Evolutionary conservation across 208 protist species (phyloP), one percentile per base, ranked within the genome.

Genomic region (Acanthamoeba sp.): DNA sequence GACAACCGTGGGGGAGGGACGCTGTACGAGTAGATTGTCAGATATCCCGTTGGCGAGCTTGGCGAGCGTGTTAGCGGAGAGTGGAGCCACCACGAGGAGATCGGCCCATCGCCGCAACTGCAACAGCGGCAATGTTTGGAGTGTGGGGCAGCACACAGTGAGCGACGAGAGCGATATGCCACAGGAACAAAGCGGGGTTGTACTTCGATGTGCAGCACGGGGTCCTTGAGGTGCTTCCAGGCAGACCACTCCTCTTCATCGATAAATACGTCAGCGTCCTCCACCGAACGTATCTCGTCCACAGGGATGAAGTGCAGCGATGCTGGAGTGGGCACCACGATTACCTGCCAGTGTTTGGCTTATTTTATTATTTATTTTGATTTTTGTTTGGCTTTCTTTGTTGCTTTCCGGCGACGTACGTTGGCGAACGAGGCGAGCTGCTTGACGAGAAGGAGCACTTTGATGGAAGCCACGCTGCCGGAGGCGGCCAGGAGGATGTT

Each of bases 31-130:
- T 29, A 98, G 96, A 95, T 99, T 99, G 95, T 99, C 98, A 95
- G 97, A 98, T 22, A 99, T 69, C 4, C 99, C 99, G 93, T 96
- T 97, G 7, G 98, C 95, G 20, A 99, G 59, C 96, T 99, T 99
- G 34, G 98, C 99, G 12, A 99, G 96, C 24, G 98, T 99, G 97
- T 99, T 99, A 5, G 99, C 99, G 89, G 98, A 98, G 29, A 99
- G 97, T 10, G 99, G 99, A 1, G 98, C 98, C 80, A 99, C 98
- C 24, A 99, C 95, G n/a, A 99, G 96, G 22, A 99, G 48, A 94
- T 99, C 98, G 7, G 98, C 98, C 99, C 99, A 99, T 34, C 97
- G 96, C 48, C 98, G 96, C 71, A 99, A 95, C 96, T 96, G 27
- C 48, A 24, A 97, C 94, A 99, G 22, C 7, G 9, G 38, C n/a